These are phyloP conservation scores for Talaromyces sp. DNA, from an alignment of 2,329 filamentous ascomycete genomes.

Conservation along the genomic window DNA sequence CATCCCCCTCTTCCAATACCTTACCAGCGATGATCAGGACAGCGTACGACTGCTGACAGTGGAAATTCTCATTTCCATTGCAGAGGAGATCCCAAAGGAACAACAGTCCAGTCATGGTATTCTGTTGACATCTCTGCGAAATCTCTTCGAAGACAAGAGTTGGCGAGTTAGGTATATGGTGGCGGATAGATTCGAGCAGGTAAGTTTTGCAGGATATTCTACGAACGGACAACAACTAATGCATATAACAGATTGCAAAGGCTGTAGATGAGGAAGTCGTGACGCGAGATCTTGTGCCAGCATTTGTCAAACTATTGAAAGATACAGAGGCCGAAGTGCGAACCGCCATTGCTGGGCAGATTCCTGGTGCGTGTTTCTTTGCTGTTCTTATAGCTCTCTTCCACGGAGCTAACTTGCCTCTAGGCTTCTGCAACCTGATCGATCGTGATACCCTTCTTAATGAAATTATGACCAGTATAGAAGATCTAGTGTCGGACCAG, in stretches of 20 bases:
- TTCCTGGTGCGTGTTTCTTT: constrained; percentile 58
- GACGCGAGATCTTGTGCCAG: constrained; percentile 84
- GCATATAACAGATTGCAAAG: constrained; percentile 73
- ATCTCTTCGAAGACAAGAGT: constrained; percentile 97
- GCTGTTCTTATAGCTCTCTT: background rate
- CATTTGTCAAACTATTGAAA: constrained; percentile 96
- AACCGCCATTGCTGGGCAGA: constrained; percentile 94
- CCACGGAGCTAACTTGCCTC: constrained; percentile 18
- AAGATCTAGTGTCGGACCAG: constrained; percentile 90
- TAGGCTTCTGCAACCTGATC: constrained; percentile 86
- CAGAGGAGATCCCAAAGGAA: constrained; percentile 95
- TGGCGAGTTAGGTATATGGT: constrained; percentile 99
- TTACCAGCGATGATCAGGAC: constrained; percentile 94
- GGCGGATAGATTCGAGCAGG: constrained; percentile 96
- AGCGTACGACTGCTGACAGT: constrained; percentile 94
- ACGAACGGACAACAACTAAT: constrained; percentile 1
- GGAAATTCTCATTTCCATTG: constrained; percentile 91
- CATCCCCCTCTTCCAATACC: constrained; percentile 97
- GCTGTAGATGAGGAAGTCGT: constrained; percentile 97
- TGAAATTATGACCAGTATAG: constrained; percentile 93
- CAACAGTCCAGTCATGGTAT: constrained; percentile 96
- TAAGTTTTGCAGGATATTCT: background rate
- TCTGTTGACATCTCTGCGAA: constrained; percentile 81
- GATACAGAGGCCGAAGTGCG: constrained; percentile 97
- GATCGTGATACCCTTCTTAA: constrained; percentile 83